Conservation (phyloP, 257 asterid species). For the Penstemon eatonii region DNA sequence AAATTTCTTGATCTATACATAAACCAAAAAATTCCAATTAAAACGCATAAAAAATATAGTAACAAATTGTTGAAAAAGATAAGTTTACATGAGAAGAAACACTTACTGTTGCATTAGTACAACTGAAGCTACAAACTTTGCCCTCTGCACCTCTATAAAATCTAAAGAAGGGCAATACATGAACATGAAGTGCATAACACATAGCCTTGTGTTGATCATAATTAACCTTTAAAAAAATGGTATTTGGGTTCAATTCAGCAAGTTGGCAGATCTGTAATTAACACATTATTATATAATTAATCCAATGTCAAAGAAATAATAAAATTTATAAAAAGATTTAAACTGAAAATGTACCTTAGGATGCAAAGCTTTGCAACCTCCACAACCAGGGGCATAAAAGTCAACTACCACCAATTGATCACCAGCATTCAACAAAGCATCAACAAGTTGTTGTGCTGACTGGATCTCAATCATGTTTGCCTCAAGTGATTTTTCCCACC, state of each 20-base stretch:
- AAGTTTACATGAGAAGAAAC: background rate
- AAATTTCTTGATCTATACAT: slow-evolving; percentile 80
- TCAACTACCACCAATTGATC: slow-evolving; percentile 76
- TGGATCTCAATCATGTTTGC: slow-evolving; percentile 85
- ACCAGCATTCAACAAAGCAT: slow-evolving; percentile 67
- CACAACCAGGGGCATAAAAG: slow-evolving; percentile 96
- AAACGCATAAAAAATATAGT: background rate
- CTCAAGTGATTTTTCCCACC: slow-evolving; percentile 85
- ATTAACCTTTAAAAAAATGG: slow-evolving; percentile 72
- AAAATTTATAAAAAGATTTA: background rate
- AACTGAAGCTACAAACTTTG: slow-evolving; percentile 81
- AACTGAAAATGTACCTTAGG: slow-evolving; percentile 57
- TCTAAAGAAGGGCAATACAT: slow-evolving; percentile 88
- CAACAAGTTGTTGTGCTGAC: slow-evolving; percentile 67
- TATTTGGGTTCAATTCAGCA: slow-evolving; percentile 72
- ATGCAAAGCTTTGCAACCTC: slow-evolving; percentile 89
- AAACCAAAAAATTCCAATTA: background rate
- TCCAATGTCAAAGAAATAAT: background rate
- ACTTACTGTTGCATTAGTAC: slow-evolving; percentile 91
- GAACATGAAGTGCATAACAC: slow-evolving; percentile 75
- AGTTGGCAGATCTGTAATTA: slow-evolving; percentile 75
- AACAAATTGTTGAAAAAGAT: background rate
- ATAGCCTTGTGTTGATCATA: slow-evolving; percentile 71
- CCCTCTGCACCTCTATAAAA: slow-evolving; percentile 87
- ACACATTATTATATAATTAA: background rate